phyloP scores from a whole-genome alignment of 192 early-diverging fungal genomes.

The Tieghemiomyces parasiticus region DNA sequence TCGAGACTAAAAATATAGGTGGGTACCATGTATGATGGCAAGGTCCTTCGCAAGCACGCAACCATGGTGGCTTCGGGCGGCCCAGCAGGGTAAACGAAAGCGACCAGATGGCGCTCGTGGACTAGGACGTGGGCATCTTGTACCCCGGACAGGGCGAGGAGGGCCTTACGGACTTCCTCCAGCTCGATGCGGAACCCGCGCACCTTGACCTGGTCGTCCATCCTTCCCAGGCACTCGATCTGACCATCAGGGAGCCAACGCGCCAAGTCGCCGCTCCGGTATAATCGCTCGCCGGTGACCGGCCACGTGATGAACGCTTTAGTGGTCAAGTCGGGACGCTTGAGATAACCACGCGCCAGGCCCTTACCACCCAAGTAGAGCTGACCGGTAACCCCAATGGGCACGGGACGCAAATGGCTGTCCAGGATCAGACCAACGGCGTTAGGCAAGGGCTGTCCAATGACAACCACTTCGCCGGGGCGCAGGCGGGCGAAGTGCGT shows the following conservation, averaged over 20 bases:
- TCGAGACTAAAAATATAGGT: background rate
- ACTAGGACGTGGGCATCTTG: background rate
- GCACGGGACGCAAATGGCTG: background rate
- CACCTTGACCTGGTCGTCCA: background rate
- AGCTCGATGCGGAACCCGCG: background rate
- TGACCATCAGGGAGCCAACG: background rate
- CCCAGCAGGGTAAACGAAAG: background rate
- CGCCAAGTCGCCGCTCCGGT: background rate
- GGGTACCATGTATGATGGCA: background rate
- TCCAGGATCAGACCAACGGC: background rate
- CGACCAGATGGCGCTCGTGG: background rate
- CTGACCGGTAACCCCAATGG: background rate
- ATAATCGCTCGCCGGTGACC: background rate
- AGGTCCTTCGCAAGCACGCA: background rate
- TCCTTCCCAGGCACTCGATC: background rate
- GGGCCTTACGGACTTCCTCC: background rate
- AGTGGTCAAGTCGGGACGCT: background rate
- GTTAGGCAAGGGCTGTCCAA: background rate
- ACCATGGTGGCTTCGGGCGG: background rate
- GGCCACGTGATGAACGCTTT: background rate
- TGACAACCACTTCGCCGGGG: background rate
- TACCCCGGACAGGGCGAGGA: background rate
- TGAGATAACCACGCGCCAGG: background rate
- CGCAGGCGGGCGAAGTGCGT: background rate
- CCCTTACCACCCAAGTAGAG: background rate